Evolutionary conservation across 1,139 yeast genomes (phyloP), one percentile per base, ranked within the genome.

Genomic region (Petasospora rhodanensis): DNA sequence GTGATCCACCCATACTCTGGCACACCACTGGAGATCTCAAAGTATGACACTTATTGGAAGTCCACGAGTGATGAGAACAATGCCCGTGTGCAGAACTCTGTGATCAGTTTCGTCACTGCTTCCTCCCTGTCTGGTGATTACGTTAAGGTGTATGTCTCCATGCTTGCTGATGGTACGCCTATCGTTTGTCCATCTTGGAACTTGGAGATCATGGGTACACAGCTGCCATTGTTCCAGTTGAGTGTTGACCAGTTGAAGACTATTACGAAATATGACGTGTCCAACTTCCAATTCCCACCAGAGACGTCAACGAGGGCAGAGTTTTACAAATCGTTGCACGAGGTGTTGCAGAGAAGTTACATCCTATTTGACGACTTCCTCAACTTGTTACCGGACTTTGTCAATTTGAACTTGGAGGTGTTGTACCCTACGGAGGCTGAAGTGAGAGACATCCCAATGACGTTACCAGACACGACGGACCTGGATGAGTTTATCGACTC

Each of bases 41-140:
- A 87, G 61, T 89, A 85, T 54, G 96, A 89, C 52, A 89, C 97
- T 0, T 91, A 91, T 59, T 91, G 98, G 98, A 91, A 89, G 59
- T 79, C 95, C 1, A 83, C 95, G 0, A 73, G 68, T 24, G 70
- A 68, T 26, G n/a, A n/a, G n/a, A 57, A 63, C 20, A 64, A 58
- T 29, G 45, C 38, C 5, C 37, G 45, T 26, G 41, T 46, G 20
- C 46, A 47, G 34, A 46, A 47, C 29, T 39, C 46, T 24, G 62
- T 77, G 6, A 66, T 80, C 23, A 79, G 94, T 6, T 77, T 86
- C 52, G 95, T 91, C 13, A 89, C 97, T 0, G 93, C 96, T 0
- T 86, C 96, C 0, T 87, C 96, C 1, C 64, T 91, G 33, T 73
- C 80, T 14, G 97, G 97, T 4, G 80, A 76, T 39, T 91, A 86